Evolutionary conservation across 768 basidiomycete genomes (phyloP).

Genomic region (Coprinopsis cinerea): DNA sequence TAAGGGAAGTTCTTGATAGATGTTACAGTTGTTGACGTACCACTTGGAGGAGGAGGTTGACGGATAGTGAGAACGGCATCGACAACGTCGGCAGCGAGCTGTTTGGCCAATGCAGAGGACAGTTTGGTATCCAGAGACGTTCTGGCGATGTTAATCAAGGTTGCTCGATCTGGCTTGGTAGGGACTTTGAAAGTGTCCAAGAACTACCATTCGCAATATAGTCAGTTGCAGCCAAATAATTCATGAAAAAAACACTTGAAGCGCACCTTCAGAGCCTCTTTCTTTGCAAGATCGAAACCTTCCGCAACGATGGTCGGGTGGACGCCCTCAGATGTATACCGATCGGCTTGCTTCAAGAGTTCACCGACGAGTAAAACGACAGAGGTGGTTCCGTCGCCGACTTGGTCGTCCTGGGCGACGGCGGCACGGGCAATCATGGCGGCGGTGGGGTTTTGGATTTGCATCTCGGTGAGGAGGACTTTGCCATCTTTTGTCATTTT

Average conservation of each 20-base stretch:
- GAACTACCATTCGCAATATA: slow-evolving; percentile 51
- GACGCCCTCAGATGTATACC: slow-evolving; percentile 96
- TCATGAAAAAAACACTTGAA: slow-evolving; percentile 1
- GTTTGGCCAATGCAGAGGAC: slow-evolving; percentile 71
- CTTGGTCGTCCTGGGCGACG: slow-evolving; percentile 98
- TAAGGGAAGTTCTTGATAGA: slow-evolving; percentile 8
- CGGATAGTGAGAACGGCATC: slow-evolving; percentile 91
- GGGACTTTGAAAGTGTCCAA: slow-evolving; percentile 84
- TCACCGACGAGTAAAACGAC: slow-evolving; percentile 95
- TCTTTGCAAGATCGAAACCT: slow-evolving; percentile 97
- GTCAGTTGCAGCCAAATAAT: slow-evolving; percentile 5
- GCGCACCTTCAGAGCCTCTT: slow-evolving; percentile 81
- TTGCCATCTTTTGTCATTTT: slow-evolving; percentile 99
- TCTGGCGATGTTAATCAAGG: slow-evolving; percentile 87
- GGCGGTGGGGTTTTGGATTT: slow-evolving; percentile 98
- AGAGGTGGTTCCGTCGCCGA: slow-evolving; percentile 97
- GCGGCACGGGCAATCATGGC: slow-evolving; percentile 99
- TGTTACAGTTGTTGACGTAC: slow-evolving; percentile 25
- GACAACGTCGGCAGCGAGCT: slow-evolving; percentile 88
- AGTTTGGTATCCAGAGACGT: slow-evolving; percentile 97
- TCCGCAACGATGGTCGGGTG: slow-evolving; percentile 95
- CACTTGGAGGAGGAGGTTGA: slow-evolving; percentile 56
- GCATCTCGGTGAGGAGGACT: slow-evolving; percentile 98
- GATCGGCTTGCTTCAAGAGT: slow-evolving; percentile 94
- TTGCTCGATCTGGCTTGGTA: slow-evolving; percentile 77